phyloP scores from a whole-genome alignment of 1,284 basidiomycete genomes.

The Omphalotus olearius region DNA sequence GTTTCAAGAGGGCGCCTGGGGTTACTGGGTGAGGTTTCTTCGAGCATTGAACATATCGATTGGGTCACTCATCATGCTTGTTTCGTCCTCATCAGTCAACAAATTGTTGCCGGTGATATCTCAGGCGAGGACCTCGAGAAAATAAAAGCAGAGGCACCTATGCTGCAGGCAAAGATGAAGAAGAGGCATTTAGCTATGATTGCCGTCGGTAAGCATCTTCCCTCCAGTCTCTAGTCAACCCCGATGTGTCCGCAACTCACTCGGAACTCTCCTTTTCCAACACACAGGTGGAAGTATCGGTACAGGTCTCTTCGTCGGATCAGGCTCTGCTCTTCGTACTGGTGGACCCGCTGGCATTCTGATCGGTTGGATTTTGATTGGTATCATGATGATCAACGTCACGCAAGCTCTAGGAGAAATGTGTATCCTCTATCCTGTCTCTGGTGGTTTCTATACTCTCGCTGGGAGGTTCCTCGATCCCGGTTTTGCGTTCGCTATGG shows the following conservation, averaged over 20 bases:
- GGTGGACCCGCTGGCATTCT: constrained; percentile 41
- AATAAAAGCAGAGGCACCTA: constrained; percentile 35
- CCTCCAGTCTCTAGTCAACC: not conserved
- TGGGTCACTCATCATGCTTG: not conserved
- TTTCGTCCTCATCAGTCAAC: constrained; percentile 24
- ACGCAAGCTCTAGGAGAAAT: constrained; percentile 49
- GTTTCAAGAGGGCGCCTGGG: constrained; percentile 41
- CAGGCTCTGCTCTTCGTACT: constrained; percentile 34
- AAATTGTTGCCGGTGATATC: constrained; percentile 28
- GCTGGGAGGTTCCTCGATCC: constrained; percentile 45
- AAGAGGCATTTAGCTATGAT: constrained; percentile 41
- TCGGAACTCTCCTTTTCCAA: not conserved
- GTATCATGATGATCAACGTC: constrained; percentile 42
- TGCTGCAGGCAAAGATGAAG: constrained; percentile 45
- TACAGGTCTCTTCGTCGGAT: constrained; percentile 52
- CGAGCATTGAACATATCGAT: not conserved
- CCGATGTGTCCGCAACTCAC: not conserved
- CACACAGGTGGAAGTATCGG: constrained; percentile 44
- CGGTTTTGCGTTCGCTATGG: constrained; percentile 49
- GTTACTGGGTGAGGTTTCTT: constrained; percentile 33
- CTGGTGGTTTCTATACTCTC: constrained; percentile 46
- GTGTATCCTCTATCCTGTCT: constrained; percentile 49
- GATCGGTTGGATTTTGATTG: constrained; percentile 40
- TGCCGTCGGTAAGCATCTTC: constrained; percentile 34
- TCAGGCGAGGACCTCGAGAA: constrained; percentile 32